Evolutionary conservation across 768 basidiomycete species (phyloP).

Genomic region (Podaxis rugospora): DNA sequence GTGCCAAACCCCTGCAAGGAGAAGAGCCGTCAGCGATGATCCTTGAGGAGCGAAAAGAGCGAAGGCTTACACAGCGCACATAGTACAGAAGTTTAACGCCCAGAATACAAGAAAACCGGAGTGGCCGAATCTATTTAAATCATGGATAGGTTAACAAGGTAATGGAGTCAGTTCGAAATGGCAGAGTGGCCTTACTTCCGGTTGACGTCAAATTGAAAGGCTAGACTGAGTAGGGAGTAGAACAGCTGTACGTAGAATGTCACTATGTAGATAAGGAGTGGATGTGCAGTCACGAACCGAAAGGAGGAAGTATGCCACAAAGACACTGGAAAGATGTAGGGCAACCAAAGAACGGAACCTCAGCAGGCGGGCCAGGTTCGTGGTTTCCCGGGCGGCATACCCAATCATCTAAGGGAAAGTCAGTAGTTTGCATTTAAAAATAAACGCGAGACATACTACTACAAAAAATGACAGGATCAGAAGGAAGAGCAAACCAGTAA

Average conservation of each 20-base stretch:
- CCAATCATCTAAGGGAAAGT: conserved; percentile 24
- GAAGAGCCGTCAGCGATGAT: not conserved
- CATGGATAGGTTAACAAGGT: not conserved
- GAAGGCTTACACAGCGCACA: conserved; percentile 48
- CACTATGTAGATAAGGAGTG: not conserved
- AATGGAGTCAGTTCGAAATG: not conserved
- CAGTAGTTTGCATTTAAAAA: not conserved
- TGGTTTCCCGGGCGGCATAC: conserved; percentile 22
- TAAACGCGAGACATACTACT: conserved; percentile 25
- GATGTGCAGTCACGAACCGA: conserved; percentile 21
- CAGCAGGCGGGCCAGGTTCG: conserved; percentile 25
- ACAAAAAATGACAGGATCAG: conserved; percentile 42
- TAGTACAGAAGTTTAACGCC: conserved; percentile 59
- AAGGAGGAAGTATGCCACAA: conserved; percentile 32
- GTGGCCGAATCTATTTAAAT: conserved; percentile 34
- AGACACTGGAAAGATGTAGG: conserved; percentile 24
- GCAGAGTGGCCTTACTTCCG: conserved; percentile 32
- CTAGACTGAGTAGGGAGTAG: conserved; percentile 55
- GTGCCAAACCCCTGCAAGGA: conserved; percentile 46
- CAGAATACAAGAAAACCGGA: conserved; percentile 61
- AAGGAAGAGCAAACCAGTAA: conserved; percentile 51
- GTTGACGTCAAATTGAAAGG: conserved; percentile 54
- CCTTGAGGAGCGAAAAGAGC: not conserved
- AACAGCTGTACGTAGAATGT: conserved; percentile 35
- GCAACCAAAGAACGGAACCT: conserved; percentile 25